A percentile compares a stretch with the other conserved stretches of the same genome.
Evolutionary conservation across 495 filamentous ascomycete species (phyloP).

Genomic region (Aspergillus hancockii): DNA sequence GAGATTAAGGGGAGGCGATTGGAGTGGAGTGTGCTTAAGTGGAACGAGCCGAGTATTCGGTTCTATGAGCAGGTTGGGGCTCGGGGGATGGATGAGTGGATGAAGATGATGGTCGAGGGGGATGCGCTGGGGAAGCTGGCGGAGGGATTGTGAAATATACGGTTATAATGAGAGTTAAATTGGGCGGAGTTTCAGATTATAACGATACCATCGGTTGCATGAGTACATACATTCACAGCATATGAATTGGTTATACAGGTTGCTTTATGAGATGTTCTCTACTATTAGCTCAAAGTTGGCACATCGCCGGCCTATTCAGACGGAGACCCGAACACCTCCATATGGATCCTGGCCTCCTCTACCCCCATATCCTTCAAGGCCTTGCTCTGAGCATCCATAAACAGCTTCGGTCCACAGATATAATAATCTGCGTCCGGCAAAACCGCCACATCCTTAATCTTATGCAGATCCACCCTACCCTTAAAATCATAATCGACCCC

Average conservation of each 20-base stretch:
- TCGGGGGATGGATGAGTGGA: conserved; percentile 81
- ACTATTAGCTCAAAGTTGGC: no score
- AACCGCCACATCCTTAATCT: conserved; percentile 42
- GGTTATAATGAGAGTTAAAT: fast-evolving
- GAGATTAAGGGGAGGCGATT: conserved; percentile 71
- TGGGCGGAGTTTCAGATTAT: no score
- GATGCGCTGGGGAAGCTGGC: conserved; percentile 64
- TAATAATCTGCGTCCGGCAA: conserved; percentile 57
- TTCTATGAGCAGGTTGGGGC: conserved; percentile 86
- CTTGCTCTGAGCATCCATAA: conserved; percentile 56
- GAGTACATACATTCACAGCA: no score
- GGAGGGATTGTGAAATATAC: conserved; percentile 14
- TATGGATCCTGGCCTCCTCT: conserved; percentile 44
- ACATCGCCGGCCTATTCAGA: background rate
- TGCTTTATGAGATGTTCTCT: no score
- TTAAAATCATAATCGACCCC: conserved; percentile 54
- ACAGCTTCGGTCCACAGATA: conserved; percentile 59
- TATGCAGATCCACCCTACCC: conserved; percentile 50
- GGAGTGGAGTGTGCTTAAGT: conserved; percentile 90
- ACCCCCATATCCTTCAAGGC: conserved; percentile 50
- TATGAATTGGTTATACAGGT: no score
- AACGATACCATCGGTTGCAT: background rate
- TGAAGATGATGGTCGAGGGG: conserved; percentile 85
- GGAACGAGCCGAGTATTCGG: conserved; percentile 85
- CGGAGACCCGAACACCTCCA: conserved; percentile 56